These are phyloP conservation scores for Botrytis fabae DNA, from an alignment of 2,329 filamentous ascomycete genomes.

Conservation along the genomic window DNA sequence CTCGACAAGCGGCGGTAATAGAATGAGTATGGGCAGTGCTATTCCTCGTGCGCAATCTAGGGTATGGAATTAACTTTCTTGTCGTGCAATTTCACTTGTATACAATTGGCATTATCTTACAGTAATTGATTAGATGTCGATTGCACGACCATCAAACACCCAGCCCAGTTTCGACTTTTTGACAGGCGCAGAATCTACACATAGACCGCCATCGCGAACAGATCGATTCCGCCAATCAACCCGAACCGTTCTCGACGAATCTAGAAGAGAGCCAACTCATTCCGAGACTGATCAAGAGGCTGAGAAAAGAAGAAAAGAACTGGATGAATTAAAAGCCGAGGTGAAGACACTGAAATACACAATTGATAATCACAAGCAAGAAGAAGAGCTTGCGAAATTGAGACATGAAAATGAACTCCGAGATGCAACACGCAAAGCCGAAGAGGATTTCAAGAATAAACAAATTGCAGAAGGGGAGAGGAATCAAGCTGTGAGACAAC, in stretches of 20 bases:
- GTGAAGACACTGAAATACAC: slow-evolving; percentile 86
- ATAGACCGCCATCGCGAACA: slow-evolving; percentile 38
- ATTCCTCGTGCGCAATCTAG: slow-evolving; percentile 38
- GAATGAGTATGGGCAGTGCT: slow-evolving; percentile 38
- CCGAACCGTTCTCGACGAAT: slow-evolving; percentile 59
- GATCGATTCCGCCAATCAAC: slow-evolving; percentile 40
- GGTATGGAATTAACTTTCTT: slow-evolving; percentile 28
- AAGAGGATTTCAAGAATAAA: slow-evolving; percentile 75
- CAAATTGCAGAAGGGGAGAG: slow-evolving; percentile 60
- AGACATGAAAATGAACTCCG: slow-evolving; percentile 82
- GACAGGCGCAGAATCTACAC: slow-evolving; percentile 50
- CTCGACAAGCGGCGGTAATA: slow-evolving; percentile 32
- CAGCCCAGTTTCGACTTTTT: slow-evolving; percentile 62
- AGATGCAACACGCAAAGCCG: slow-evolving; percentile 76
- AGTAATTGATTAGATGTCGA: slow-evolving; percentile 42
- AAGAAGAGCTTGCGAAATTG: slow-evolving; percentile 76
- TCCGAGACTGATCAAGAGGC: slow-evolving; percentile 33
- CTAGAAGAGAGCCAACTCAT: slow-evolving; percentile 55
- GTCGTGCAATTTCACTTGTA: background rate
- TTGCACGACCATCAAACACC: slow-evolving; percentile 50
- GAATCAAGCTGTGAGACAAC: slow-evolving; percentile 50
- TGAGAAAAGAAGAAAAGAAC: slow-evolving; percentile 36
- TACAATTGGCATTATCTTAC: slow-evolving; percentile 15
- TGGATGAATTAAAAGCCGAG: slow-evolving; percentile 87
- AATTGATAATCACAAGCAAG: slow-evolving; percentile 81